Base-by-base conservation (phyloP, 1,139 yeast genomes). In the Pichia sp. region DNA sequence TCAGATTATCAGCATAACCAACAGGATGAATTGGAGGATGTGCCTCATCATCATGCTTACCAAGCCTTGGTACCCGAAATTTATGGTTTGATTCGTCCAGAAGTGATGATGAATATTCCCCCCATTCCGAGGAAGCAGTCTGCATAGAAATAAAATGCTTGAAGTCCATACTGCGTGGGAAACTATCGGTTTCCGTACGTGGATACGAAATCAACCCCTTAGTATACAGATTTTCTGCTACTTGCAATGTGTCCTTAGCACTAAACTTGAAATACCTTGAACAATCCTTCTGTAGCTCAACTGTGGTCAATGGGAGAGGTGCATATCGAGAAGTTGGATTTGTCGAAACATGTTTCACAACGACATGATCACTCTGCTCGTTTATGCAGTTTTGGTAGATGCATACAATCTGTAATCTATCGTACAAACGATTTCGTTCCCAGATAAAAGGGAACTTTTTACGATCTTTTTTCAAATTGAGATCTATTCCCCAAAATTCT, bases 11-110 rank as follows among this genome's bases (percentile, higher is more conserved):
- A 2, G 74, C 72, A 15, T 72, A 78, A 45, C 79, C 76, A 15
- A 93, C 85, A 0, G 99, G 99, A 67, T 95, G 98, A 57, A 95
- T 95, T 0, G 99, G 98, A 3, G 99, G 99, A 77, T 95, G 99
- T 23, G 99, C 98, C 65, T 90, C 85, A 72, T 95, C 99, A 66
- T 92, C 90, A 64, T 88, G 85, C 23, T 75, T 76, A 1, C 99
- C 99, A 44, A 76, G 76, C 51, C 99, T 72, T 0, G 99, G 99
- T 2, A 69, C 66, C 19, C 76, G 67, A 63, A 79, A 87, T 31
- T 55, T 55, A 51, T 70, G 72, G 16, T 69, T 70, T 11, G 61
- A 52, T 6, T 70, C 71, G 23, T 72, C 73, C 11, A 80, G 62
- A 8, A 67, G 55, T 4, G 54, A 49, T 1, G 50, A 15, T 0